phyloP scores from a whole-genome alignment of 208 protist genomes.

The Dictyostelium gargantuum region DNA sequence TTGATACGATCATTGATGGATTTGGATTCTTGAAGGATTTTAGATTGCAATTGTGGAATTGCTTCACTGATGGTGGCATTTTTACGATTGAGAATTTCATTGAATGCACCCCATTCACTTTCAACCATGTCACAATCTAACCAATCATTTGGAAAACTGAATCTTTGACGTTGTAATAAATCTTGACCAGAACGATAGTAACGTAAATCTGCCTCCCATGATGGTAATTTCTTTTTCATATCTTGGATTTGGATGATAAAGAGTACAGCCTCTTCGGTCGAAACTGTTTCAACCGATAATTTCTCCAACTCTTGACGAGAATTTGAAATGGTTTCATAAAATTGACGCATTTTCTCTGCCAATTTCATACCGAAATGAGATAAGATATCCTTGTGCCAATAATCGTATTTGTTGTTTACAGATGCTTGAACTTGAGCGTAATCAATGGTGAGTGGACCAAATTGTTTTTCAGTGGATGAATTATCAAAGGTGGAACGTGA shows the following conservation, averaged over 20 bases:
- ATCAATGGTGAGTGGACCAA: constrained; percentile 86
- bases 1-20: constrained; percentile 70
- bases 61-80: constrained; percentile 73
- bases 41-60: constrained; percentile 74
- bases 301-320: constrained; percentile 82
- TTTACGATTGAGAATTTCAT: constrained; percentile 93
- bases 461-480: constrained; percentile 68
- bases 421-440: constrained; percentile 87
- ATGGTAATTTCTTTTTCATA: constrained; percentile 78
- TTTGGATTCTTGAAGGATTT: constrained; percentile 74
- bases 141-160: constrained; percentile 94
- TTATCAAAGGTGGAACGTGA: constrained; percentile 86
- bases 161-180: constrained; percentile 89
- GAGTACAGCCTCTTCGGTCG: constrained; percentile 90
- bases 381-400: constrained; percentile 88
- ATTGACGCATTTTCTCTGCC: constrained; percentile 66
- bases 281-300: constrained; percentile 84
- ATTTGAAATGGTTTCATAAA: constrained; percentile 53
- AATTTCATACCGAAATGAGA: constrained; percentile 79
- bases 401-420: constrained; percentile 91
- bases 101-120: constrained; percentile 93
- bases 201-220: constrained; percentile 79
- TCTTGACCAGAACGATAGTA: constrained; percentile 89
- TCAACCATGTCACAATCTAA: constrained; percentile 90
- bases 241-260: constrained; percentile 87